Evolutionary conservation across 2,329 filamentous ascomycete species (phyloP).

Genomic region (Lasiodiplodia citricola): DNA sequence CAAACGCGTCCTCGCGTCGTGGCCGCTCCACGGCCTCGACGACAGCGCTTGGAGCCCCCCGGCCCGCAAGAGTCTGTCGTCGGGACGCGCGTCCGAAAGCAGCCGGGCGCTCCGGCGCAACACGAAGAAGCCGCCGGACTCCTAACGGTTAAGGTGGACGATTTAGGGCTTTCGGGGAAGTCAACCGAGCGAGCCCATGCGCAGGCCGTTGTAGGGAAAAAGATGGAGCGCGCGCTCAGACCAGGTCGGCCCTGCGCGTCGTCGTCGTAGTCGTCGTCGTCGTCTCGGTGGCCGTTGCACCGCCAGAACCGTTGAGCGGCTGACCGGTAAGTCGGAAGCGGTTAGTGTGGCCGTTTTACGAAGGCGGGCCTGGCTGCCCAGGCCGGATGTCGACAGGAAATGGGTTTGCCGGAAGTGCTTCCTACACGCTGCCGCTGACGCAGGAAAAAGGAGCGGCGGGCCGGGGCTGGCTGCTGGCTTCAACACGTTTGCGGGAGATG

Average conservation of each 20-base stretch:
- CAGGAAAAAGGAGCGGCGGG: slow-evolving; percentile 16
- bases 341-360: slow-evolving; percentile 17
- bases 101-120: slow-evolving; percentile 14
- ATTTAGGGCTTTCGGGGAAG: slow-evolving; percentile 1
- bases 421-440: slow-evolving; percentile 17
- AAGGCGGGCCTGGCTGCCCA: slow-evolving; percentile 2
- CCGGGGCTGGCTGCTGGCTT: slow-evolving; percentile 18
- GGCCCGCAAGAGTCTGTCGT: slow-evolving; percentile 2
- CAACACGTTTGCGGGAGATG: slow-evolving; percentile 20
- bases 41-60: slow-evolving; percentile 1
- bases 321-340: slow-evolving; percentile 20
- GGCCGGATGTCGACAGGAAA: slow-evolving; percentile 11
- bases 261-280: slow-evolving; percentile 13
- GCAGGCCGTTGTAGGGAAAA: slow-evolving; percentile 8
- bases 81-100: slow-evolving; percentile 18
- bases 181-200: neutral
- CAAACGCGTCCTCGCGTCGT: slow-evolving; percentile 14
- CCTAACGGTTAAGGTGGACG: slow-evolving; percentile 6
- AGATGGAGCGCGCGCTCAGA: slow-evolving; percentile 13
- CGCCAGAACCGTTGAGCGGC: slow-evolving; percentile 20
- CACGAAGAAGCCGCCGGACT: slow-evolving; percentile 10
- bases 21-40: neutral
- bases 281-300: slow-evolving; percentile 4
- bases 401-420: slow-evolving; percentile 18
- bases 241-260: slow-evolving; percentile 5